These are phyloP conservation scores for Fragaria ananassa DNA, from an alignment of 306 rosid genomes.

Conservation along the genomic window DNA sequence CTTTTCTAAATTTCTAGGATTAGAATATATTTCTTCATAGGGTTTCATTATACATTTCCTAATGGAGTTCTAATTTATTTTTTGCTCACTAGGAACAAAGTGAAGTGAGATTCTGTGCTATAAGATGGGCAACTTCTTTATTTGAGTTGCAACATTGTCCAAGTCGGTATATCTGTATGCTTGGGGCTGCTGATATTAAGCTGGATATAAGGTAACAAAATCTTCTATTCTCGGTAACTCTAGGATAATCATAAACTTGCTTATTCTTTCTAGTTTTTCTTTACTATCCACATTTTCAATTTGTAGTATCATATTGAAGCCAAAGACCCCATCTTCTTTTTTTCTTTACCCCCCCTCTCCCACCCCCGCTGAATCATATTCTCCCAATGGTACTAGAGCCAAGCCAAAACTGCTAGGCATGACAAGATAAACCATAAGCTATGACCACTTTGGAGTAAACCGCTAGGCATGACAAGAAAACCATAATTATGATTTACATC, in stretches of 20 bases:
- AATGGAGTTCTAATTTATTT: slow-evolving; percentile 21
- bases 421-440: not conserved
- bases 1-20: not conserved
- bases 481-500: not conserved
- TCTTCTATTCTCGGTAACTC: slow-evolving; percentile 6
- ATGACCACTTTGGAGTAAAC: not conserved
- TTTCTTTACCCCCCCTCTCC: not conserved
- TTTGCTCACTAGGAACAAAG: slow-evolving; percentile 64
- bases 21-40: slow-evolving; percentile 1
- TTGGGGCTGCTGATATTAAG: slow-evolving; percentile 76
- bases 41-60: not conserved
- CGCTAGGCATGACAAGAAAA: not conserved
- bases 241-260: not conserved
- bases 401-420: not conserved
- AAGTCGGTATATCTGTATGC: slow-evolving; percentile 86
- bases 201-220: slow-evolving; percentile 76
- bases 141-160: slow-evolving; percentile 85
- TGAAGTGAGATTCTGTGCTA: slow-evolving; percentile 82
- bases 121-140: slow-evolving; percentile 88
- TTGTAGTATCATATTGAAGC: not conserved
- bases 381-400: not conserved
- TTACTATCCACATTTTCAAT: not conserved
- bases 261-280: not conserved
- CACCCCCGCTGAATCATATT: not conserved
- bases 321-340: not conserved